Conservation (phyloP, 106 monocot genomes). For the Hemerocallis citrina region DNA sequence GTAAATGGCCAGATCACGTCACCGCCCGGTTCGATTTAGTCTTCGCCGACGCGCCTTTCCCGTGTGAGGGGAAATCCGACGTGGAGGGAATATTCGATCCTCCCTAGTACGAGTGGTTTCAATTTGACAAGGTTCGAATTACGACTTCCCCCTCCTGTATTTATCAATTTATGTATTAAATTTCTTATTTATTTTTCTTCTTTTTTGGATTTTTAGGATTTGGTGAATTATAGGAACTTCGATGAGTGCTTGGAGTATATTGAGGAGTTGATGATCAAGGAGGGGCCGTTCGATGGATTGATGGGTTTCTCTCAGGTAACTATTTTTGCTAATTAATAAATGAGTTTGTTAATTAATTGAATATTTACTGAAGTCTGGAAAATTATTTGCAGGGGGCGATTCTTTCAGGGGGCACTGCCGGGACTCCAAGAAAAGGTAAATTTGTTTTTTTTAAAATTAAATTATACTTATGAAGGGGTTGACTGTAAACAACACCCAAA, state of each 20-base stretch:
- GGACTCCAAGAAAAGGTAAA: slow-evolving; percentile 71
- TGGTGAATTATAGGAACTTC: slow-evolving; percentile 58
- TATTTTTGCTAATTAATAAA: background rate
- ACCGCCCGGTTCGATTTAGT: slow-evolving; percentile 70
- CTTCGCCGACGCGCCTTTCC: slow-evolving; percentile 81
- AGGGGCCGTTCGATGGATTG: slow-evolving; percentile 93
- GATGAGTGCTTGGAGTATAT: slow-evolving; percentile 73
- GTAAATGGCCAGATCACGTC: slow-evolving; percentile 76
- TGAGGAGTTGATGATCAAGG: slow-evolving; percentile 72
- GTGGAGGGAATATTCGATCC: slow-evolving; percentile 85
- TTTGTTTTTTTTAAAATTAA: background rate
- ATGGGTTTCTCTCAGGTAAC: slow-evolving; percentile 95
- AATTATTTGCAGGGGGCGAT: slow-evolving; percentile 57
- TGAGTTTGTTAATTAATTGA: background rate
- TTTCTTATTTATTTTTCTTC: background rate
- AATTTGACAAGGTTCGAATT: slow-evolving; percentile 55
- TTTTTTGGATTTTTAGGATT: slow-evolving; percentile 26
- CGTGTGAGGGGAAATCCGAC: slow-evolving; percentile 73
- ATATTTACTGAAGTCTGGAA: background rate
- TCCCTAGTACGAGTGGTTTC: slow-evolving; percentile 97
- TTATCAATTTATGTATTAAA: background rate
- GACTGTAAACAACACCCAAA: no score
- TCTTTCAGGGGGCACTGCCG: slow-evolving; percentile 68
- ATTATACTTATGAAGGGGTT: no score
- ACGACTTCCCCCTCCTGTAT: background rate